Base-by-base conservation (phyloP, 2,329 filamentous ascomycete species). In the Colletotrichum tropicicola region DNA sequence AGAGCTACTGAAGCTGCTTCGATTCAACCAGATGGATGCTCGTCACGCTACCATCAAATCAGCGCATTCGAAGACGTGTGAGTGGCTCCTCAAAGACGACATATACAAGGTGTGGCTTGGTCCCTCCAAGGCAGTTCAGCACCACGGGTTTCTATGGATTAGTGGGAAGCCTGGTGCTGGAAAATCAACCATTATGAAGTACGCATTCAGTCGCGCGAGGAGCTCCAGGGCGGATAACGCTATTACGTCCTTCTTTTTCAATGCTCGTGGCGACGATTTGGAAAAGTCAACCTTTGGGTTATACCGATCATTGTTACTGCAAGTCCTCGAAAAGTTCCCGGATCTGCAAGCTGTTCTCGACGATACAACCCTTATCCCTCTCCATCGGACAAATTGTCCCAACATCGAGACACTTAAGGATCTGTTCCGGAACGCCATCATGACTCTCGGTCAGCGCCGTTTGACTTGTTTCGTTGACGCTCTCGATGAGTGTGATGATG, bases 101-200 rank as follows among this genome's bases (percentile, higher is more conserved):
- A 56, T 77, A 41, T 83, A 80, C 55, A 47, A 66, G 3, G 61
- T 73, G 2, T 84, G 80, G 82, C 70, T 78, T 15, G 70, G 80
- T 54, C 39, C 60, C 0, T 17, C 32, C 5, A 72, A 73, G 5
- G 47, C 74, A 5, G 6, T 30, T 5, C 57, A 74, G 3, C 73
- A 80, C 45, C 65, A 73, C 37, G 80, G 80, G 5, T 78, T 85
- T 39, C 64, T 85, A 2, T 85, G 80, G 82, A 80, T 85, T 25
- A 77, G 77, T 45, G 82, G 82, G 0, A 82, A 83, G 13, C 76
- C 80, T 3, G 80, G 80, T 0, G 73, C 75, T 2, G 79, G 80
- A 0, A 86, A 85, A 57, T 86, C 79, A 0, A 83, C 78, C 0
- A 56, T 82, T 5, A 83, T 84, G 78, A 83, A 82, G 51, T 82